Percentiles rank a stretch among this genome's conserved stretches.
Evolutionary conservation across 768 basidiomycete species (phyloP).

Genomic region (Tubosaeta sp.): DNA sequence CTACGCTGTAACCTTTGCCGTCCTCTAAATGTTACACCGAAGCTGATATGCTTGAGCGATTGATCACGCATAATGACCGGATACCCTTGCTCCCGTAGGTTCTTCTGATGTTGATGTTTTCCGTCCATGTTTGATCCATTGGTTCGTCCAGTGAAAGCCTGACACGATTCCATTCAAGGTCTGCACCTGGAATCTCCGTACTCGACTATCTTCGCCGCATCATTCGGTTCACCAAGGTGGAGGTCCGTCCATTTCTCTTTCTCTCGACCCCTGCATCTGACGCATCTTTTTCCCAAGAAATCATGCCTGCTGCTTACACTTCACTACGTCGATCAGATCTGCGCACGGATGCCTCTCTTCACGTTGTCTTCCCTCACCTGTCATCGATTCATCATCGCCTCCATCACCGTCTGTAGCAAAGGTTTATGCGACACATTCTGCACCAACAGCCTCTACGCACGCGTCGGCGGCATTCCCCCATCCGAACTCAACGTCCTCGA

Average conservation of each 20-base stretch:
- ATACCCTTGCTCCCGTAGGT: conserved; percentile 85
- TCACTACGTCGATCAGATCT: conserved; percentile 93
- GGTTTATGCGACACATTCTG: conserved; percentile 95
- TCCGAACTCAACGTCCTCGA: conserved; percentile 92
- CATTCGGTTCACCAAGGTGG: conserved; percentile 91
- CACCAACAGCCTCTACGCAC: conserved; percentile 91
- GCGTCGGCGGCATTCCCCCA: conserved; percentile 91
- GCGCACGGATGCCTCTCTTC: conserved; percentile 80
- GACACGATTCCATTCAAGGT: conserved; percentile 94
- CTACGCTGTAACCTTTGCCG: conserved; percentile 15
- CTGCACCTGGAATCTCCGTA: conserved; percentile 82
- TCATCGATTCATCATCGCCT: conserved; percentile 95
- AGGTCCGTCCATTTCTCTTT: conserved; percentile 48
- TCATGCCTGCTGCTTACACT: conserved; percentile 77
- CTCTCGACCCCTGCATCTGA: conserved; percentile 5
- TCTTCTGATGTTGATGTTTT: conserved; percentile 10
- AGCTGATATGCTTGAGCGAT: conserved; percentile 96
- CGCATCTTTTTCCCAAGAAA: conserved; percentile 43
- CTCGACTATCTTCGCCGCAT: conserved; percentile 93
- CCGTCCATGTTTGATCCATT: conserved; percentile 19
- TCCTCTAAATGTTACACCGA: conserved; percentile 22
- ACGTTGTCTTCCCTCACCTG: conserved; percentile 94
- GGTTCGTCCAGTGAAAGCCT: conserved; percentile 63
- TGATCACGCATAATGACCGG: conserved; percentile 94
- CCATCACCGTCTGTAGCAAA: conserved; percentile 90